Conservation (phyloP, 257 asterid genomes). For the Avicennia marina region DNA sequence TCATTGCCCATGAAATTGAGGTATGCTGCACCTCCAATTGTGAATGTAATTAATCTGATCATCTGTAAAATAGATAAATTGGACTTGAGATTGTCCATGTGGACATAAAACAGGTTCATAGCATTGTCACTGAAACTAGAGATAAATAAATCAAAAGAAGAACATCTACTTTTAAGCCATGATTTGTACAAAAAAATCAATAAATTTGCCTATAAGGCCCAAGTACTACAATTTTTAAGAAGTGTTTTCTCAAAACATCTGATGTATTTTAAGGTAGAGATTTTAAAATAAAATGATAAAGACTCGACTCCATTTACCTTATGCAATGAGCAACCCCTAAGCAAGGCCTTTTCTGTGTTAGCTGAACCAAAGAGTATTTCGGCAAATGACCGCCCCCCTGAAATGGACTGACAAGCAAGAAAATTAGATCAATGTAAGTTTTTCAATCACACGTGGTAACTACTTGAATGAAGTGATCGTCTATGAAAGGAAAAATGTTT, state of each 20-base stretch:
- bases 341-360: slow-evolving; percentile 46
- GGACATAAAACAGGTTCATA: slow-evolving; percentile 10
- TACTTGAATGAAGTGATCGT: slow-evolving; percentile 2
- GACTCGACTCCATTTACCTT: slow-evolving; percentile 43
- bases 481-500: neutral
- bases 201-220: slow-evolving; percentile 7
- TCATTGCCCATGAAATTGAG: slow-evolving; percentile 98
- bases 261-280: too few relatives aligned
- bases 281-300: neutral
- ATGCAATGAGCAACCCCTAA: slow-evolving; percentile 82
- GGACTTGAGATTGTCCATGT: slow-evolving; percentile 1
- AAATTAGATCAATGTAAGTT: slow-evolving; percentile 13
- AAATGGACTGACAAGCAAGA: slow-evolving; percentile 69
- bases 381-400: slow-evolving; percentile 87
- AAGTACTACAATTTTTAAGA: too few relatives aligned
- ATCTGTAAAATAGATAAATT: slow-evolving; percentile 44
- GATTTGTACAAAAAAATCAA: neutral
- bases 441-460: slow-evolving; percentile 15
- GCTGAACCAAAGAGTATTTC: slow-evolving; percentile 83
- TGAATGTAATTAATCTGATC: slow-evolving; percentile 84
- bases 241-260: too few relatives aligned
- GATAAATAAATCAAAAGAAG: slow-evolving; percentile 8
- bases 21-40: slow-evolving; percentile 91
- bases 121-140: slow-evolving; percentile 10
- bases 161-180: slow-evolving; percentile 2